Conservation (phyloP, 2,329 filamentous ascomycete genomes). For the Colletotrichum sp. region DNA sequence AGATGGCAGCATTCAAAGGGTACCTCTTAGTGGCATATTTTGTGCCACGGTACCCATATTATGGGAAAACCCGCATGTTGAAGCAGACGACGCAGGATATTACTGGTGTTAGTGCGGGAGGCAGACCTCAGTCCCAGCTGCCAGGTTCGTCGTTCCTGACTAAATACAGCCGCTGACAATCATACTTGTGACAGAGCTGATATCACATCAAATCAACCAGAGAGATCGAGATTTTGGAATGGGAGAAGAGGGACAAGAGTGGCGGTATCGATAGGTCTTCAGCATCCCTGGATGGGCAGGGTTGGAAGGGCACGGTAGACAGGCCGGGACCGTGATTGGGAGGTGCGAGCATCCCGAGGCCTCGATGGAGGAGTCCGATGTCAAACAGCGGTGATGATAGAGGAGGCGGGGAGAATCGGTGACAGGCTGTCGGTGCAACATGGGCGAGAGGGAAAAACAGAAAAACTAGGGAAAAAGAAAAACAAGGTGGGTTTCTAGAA, state of each 20-base stretch:
- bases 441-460: not conserved
- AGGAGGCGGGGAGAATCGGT: constrained; percentile 3
- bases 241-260: not conserved
- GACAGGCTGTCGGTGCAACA: constrained; percentile 6
- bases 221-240: not conserved
- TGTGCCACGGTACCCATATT: not conserved
- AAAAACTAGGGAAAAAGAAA: not conserved
- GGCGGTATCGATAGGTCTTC: not conserved
- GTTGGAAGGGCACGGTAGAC: not conserved
- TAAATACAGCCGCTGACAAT: not conserved
- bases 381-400: constrained; percentile 18
- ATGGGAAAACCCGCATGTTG: not conserved
- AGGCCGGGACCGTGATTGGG: not conserved
- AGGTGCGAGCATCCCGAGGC: not conserved
- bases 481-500: constrained; percentile 8
- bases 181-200: not conserved
- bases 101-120: not conserved
- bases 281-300: not conserved
- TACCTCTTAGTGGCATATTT: not conserved
- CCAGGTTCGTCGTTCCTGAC: not conserved
- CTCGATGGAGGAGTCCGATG: not conserved
- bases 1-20: constrained; percentile 11
- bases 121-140: not conserved
- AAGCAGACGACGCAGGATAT: not conserved
- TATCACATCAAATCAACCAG: not conserved